Evolutionary conservation across 306 rosid genomes (phyloP), one percentile per base, ranked within the genome.

Genomic region (Cercis canadensis): DNA sequence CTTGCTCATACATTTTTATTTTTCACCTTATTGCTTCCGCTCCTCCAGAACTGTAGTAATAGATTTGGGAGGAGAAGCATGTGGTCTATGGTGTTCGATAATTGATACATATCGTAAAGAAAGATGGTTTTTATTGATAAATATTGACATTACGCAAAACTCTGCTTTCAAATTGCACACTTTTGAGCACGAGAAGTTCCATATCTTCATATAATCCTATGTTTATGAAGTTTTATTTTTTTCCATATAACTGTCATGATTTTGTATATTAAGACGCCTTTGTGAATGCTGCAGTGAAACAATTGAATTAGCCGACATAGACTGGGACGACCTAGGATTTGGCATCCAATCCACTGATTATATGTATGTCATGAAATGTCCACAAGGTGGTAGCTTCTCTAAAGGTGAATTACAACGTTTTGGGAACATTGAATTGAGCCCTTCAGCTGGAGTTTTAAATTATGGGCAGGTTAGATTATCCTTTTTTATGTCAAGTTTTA

Each of bases 251-350:
- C 69, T 40, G 32, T 57, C 31, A 29, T 15, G 31, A 54, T 45
- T 47, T 54, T 39, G 71, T 44, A 37, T 50, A 67, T 59, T 61
- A 21, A 11, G 31, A 8, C 57, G 46, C 40, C 16, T 67, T 65
- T 67, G 44, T 41, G 58, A 63, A 60, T 78, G 63, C 43, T 57
- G 55, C 80, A 80, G 83, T 67, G 85, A 63, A 43, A 73, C 83
- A 37, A 11, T 24, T 24, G 97, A 91, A 51, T 54, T 85, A 74
- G 89, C 85, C 0, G 92, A 89, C 65, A 34, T 91, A 36, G 96
- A 94, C 21, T 94, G 99, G 97, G 96, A 94, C 80, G 82, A 71
- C 78, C 96, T 94, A 37, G 99, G 99, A 63, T 91, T 94, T 76
- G 91, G 85, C 11, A 74, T 94, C 43, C 75, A 63, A 41, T 75